Percentiles rank a stretch among this genome's conserved stretches.
phyloP scores from a whole-genome alignment of 2,329 filamentous ascomycete species.

The Hirsutella rhossiliensis region DNA sequence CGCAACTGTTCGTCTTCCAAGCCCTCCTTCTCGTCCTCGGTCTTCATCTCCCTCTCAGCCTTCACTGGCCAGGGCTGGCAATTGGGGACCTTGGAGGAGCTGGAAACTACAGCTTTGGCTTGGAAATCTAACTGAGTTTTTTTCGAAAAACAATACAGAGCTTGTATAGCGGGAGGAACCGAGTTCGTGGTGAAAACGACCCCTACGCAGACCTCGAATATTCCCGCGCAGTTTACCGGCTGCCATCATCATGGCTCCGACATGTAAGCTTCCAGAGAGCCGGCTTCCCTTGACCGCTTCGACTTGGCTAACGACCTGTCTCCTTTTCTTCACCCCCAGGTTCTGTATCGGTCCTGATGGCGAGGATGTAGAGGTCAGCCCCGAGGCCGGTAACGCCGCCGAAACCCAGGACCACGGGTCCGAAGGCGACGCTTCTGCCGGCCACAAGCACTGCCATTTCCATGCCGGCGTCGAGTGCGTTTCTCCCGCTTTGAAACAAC shows the following conservation, averaged over 20 bases:
- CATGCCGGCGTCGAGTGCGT: constrained; percentile 66
- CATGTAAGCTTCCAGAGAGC: constrained; percentile 32
- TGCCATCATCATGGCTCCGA: constrained; percentile 51
- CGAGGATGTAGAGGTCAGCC: constrained; percentile 45
- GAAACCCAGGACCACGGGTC: constrained; percentile 7
- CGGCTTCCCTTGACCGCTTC: not conserved
- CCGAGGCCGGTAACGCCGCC: constrained; percentile 18
- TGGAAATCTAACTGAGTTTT: not conserved
- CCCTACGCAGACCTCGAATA: constrained; percentile 39
- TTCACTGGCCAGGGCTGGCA: no score
- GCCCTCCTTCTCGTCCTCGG: not conserved
- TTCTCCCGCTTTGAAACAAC: not conserved
- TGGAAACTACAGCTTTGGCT: no score
- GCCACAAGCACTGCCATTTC: constrained; percentile 37
- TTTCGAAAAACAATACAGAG: constrained; percentile 17
- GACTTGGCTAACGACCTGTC: not conserved
- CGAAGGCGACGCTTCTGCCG: constrained; percentile 5
- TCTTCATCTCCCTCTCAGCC: not conserved
- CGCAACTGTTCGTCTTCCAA: constrained; percentile 21
- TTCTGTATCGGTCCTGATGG: constrained; percentile 50
- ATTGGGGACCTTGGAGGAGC: no score
- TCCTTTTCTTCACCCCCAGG: constrained; percentile 22
- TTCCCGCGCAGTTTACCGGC: constrained; percentile 49
- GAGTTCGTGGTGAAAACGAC: constrained; percentile 33
- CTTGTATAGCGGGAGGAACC: constrained; percentile 29